Evolutionary conservation across 495 filamentous ascomycete species (phyloP), one percentile per base, ranked within the genome.

Genomic region (Penicillium fimorum): DNA sequence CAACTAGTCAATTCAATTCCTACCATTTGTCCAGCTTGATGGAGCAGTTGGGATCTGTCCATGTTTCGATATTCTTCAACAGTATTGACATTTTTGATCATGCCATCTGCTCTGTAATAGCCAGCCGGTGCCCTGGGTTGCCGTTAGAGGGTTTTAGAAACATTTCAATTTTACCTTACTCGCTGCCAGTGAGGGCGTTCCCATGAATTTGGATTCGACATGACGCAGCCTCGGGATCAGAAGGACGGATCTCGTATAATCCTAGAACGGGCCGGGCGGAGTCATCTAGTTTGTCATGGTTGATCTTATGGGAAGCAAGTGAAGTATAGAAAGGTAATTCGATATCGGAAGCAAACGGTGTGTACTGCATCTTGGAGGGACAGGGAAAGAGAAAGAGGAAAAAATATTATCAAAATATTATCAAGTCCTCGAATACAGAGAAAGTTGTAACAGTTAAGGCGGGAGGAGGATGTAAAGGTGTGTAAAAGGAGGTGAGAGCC

Each of bases 61-160:
- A 83, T 70, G 60, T 83, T 87, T 57, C 83, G 85, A 73, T 96
- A 98, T 60, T 96, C 91, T 62, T 97, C 94, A 55, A 95, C 85
- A 15, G 94, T 97, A 65, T 98, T 98, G 58, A 93, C 84, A 74
- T 98, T 98, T 70, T 88, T 93, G 59, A 97, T 94, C 64, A 88
- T 89, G 27, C 94, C 94, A 65, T 98, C 93, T 11, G 90, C 94
- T 25, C 92, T 86, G 63, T 85, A 88, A 62, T 84, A 81, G 58
- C 84, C 85, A 29, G 80, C 72, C 13, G 91, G 86, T 29, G 86
- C 84, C 47, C 93, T 97, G 53, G 29, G 42, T 48, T 25, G 24
- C 33, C 29, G 58, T 66, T 40, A 66, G 55, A 10, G 15, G 17
- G 10, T 29, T 33, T 30, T 29, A 20, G 10, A 25, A 44, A 29